Conservation (phyloP, 345 rosid species). For the Euclidium syriacum region DNA sequence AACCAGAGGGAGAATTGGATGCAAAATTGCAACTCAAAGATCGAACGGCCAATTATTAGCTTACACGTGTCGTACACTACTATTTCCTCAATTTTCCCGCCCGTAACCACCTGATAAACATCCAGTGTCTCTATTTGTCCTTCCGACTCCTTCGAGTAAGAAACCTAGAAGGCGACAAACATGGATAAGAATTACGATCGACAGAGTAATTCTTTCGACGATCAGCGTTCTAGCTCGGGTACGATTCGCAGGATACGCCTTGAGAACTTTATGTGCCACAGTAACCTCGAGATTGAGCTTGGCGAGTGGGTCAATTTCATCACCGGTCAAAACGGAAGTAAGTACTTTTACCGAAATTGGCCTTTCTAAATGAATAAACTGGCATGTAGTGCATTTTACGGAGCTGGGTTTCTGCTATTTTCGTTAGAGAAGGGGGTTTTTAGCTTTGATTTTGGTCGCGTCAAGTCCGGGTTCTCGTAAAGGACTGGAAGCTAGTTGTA, state of each 20-base stretch:
- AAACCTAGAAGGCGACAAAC: neutral
- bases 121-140: neutral
- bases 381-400: neutral
- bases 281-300: constrained; percentile 65
- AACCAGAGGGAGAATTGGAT: neutral
- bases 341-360: neutral
- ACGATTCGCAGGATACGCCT: constrained; percentile 52
- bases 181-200: constrained; percentile 45
- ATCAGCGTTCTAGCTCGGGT: constrained; percentile 47
- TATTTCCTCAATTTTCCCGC: constrained; percentile 10
- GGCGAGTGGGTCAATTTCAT: constrained; percentile 82
- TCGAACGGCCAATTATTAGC: neutral
- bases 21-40: neutral
- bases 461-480: too few species aligned
- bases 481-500: neutral
- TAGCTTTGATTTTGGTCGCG: neutral
- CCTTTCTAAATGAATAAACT: neutral
- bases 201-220: neutral
- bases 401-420: neutral
- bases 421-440: neutral
- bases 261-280: constrained; percentile 92
- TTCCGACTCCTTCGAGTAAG: neutral
- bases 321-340: constrained; percentile 96
- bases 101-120: neutral
- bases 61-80: neutral